Evolutionary conservation across 2,329 filamentous ascomycete genomes (phyloP).

Genomic region (Sporothrix phasma): DNA sequence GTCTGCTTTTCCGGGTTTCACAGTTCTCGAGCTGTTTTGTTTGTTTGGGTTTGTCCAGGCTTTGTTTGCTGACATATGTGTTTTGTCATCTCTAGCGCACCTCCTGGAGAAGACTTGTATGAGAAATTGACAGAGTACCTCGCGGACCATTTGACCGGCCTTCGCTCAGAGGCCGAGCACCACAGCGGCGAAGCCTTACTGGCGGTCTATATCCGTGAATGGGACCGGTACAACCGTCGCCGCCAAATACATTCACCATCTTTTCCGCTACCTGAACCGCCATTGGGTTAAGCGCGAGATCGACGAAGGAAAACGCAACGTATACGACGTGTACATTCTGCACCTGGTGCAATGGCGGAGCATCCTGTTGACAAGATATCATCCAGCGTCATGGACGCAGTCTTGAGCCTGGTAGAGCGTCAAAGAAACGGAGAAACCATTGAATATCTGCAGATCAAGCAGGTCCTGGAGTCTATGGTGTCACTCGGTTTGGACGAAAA

Average conservation of each 20-base stretch:
- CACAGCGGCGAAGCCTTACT: slow-evolving; percentile 87
- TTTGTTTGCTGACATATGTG: not conserved
- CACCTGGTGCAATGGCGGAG: slow-evolving; percentile 93
- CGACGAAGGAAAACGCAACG: slow-evolving; percentile 95
- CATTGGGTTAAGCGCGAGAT: slow-evolving; percentile 99
- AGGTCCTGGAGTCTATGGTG: slow-evolving; percentile 92
- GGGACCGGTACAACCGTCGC: slow-evolving; percentile 92
- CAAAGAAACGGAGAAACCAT: slow-evolving; percentile 97
- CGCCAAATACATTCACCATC: slow-evolving; percentile 93
- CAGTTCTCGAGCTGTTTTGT: not conserved
- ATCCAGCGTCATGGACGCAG: slow-evolving; percentile 85
- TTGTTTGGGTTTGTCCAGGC: not conserved
- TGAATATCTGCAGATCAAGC: slow-evolving; percentile 93
- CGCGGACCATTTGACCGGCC: slow-evolving; percentile 59
- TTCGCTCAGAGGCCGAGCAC: slow-evolving; percentile 61
- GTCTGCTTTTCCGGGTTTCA: not conserved
- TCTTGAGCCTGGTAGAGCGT: slow-evolving; percentile 91
- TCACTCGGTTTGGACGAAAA: slow-evolving; percentile 89
- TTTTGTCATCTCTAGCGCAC: slow-evolving; percentile 55
- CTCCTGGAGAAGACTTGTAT: slow-evolving; percentile 95
- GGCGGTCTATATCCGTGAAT: slow-evolving; percentile 90
- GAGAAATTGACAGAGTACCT: slow-evolving; percentile 83
- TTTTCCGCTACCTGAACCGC: slow-evolving; percentile 91
- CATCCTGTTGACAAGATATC: slow-evolving; percentile 81
- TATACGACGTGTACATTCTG: slow-evolving; percentile 95